Base-by-base conservation (phyloP, 192 early-diverging fungal genomes). In the Backusella westeae region DNA sequence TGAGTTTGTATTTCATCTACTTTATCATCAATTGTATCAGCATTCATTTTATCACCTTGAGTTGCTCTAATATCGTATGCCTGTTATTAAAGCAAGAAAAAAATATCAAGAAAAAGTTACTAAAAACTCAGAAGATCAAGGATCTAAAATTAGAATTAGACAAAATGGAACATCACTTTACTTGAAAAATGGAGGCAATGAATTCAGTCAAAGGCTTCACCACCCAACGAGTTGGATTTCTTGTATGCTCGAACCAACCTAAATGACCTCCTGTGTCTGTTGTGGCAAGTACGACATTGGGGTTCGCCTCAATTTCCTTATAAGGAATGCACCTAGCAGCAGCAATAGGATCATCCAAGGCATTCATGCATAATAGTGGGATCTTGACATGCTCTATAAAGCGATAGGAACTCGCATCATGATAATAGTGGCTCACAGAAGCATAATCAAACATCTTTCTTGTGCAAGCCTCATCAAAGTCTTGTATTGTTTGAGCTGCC, bases 281-380 rank as follows among this genome's bases (percentile, higher is more conserved):
- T 6, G 91, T 89, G 5, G 92, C 97, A 34, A 99, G 81, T 0
- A 96, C 56, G 39, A 94, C 84, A 81, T 92, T 83, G 38, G 95
- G 94, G 78, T 99, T 99, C 6, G 79, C 78, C 63, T 81, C 79
- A 71, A 91, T 88, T 65, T 94, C 91, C 59, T 92, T 86, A 46
- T 80, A 86, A 8, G 97, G 97, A 8, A 96, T 87, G 17, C 87
- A 86, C 49, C 89, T 82, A 5, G 78, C 69, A 0, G 85, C 81
- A 19, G 91, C 91, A 79, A 99, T 91, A 21, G 97, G 97, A 81
- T 99, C 97, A 85, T 97, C 95, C 80, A 93, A 65, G 56, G 96
- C 91, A 17, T 90, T 90, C 35, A 97, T 81, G 73, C 95, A 91
- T 21, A 99, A 81, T 67, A 92, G 89, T 32, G 96, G 97, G n/a